Evolutionary conservation across 306 rosid genomes (phyloP), one percentile per base, ranked within the genome.

Genomic region (Acmispon strigosus): DNA sequence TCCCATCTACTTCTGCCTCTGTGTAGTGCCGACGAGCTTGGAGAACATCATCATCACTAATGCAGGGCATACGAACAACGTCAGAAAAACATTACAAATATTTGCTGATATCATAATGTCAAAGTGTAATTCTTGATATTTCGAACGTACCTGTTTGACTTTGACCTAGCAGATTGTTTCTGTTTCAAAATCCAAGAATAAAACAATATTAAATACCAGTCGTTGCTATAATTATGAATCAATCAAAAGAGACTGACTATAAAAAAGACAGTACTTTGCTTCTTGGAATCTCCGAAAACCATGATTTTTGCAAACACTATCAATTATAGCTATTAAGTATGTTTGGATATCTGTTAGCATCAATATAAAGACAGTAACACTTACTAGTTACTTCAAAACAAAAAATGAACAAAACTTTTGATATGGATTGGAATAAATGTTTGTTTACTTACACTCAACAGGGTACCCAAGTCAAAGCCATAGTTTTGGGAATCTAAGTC

Each of bases 21-120:
- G 73, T 75, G 61, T 86, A 86, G 64, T 89, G 92, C 42, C 18
- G 22, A 12, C 20, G 65, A 27, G 96, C 96, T 74, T 52, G 88
- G 20, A 60, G 32, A 45, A 66, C 22, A 13, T 82, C 80, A 11
- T 76, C 85, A 0, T 84, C 89, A 7, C 54, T 79, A 10, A 71
- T 75, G 20, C 66, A 49, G 4, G 15, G 19, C 20, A 41, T 6
- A 48, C 18, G 20, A 73, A 76, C 24, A 7, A 24, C 7, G 7
- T 8, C 11, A 56, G 3, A 8, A 51, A 0, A 69, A 10, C 0
- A 44, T 62, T 41, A n/a, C 4, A 18, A 10, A 2, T 16, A 5
- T 17, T 17, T 17, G 29, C 8, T 18, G 10, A 39, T 15, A 37
- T 14, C 9, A 15, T 12, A 39, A 61, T 6, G 8, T 17, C 5